Percentiles rank a stretch among this genome's conserved stretches.
phyloP scores from a whole-genome alignment of 1,284 basidiomycete genomes.

The Vanrija pseudolonga region DNA sequence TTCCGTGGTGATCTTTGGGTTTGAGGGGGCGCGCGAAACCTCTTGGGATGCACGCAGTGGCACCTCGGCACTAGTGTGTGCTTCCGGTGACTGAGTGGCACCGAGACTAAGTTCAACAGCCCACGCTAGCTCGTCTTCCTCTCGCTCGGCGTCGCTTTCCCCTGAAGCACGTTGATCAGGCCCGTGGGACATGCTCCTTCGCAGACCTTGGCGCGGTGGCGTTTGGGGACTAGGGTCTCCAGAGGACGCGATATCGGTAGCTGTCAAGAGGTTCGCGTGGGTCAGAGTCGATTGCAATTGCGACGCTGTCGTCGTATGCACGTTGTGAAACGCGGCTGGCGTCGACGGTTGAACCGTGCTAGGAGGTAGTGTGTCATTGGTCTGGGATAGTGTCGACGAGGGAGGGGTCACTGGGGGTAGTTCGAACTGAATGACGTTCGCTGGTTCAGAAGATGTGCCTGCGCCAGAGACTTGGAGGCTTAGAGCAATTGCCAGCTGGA shows the following conservation, averaged over 20 bases:
- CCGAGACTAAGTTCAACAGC: constrained; percentile 45
- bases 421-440: neutral
- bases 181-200: neutral
- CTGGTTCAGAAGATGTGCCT: neutral
- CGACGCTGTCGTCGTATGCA: too few species aligned
- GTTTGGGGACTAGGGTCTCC: neutral
- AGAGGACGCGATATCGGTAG: too few species aligned
- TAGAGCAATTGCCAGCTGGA: constrained; percentile 29
- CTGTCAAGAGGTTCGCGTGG: too few species aligned
- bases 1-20: neutral
- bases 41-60: neutral
- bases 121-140: constrained; percentile 49
- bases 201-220: neutral
- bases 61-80: neutral
- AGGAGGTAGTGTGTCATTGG: too few species aligned
- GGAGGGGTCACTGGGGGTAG: neutral
- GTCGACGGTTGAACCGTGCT: too few species aligned
- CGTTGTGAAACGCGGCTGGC: too few species aligned
- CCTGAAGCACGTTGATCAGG: neutral
- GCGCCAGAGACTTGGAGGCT: constrained; percentile 8
- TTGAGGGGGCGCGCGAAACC: neutral
- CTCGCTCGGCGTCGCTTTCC: constrained; percentile 12
- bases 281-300: too few species aligned
- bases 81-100: neutral
- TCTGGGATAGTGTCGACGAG: too few species aligned